Evolutionary conservation across 352 stramenopile genomes (phyloP), one percentile per base, ranked within the genome.

Genomic region (Globisporangium iwayamae): DNA sequence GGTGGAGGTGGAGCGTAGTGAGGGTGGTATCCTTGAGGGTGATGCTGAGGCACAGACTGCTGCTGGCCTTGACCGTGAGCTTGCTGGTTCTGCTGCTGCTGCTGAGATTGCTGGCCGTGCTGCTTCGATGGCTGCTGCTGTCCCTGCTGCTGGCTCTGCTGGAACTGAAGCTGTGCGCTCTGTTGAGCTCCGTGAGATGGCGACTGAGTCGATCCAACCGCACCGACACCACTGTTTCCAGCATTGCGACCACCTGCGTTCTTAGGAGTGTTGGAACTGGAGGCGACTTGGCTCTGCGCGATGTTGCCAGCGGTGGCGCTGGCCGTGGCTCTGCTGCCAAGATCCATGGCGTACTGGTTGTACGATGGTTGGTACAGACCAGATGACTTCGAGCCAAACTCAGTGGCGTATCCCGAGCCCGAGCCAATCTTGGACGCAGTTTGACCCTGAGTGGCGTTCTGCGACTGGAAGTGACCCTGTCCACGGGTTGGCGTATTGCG

Each of bases 1-100:
- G 87, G 87, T n/a, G 87, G 87, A 38, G 84, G 87, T 28, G 87
- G 87, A 18, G 83, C 81, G 56, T 92, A 95, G 70, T 95, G 81
- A 25, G 78, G 78, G 66, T 87, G 87, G 71, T 95, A 95, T 32
- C 85, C 79, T 41, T 90, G 85, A 48, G 87, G 85, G 55, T 93
- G 84, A 68, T 91, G 74, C 32, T 87, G 81, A n/a, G 72, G 70
- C 25, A 77, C 66, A 25, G 72, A 52, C 34, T 82, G 75, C 76
- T 89, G 82, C 64, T 67, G 66, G 56, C 52, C 56, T 43, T 74
- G 73, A 34, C 41, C 55, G 38, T 68, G 62, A 30, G 18, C 53
- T 38, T 63, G 54, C 38, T 68, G 62, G 45, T 7, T 46, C 48
- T 59, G 64, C 30, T 43, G 25, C 25, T 28, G 38, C 39, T 72